Evolutionary conservation across 108 stramenopile genomes (phyloP).

Genomic region (Cyclotella choctawhatcheeana): DNA sequence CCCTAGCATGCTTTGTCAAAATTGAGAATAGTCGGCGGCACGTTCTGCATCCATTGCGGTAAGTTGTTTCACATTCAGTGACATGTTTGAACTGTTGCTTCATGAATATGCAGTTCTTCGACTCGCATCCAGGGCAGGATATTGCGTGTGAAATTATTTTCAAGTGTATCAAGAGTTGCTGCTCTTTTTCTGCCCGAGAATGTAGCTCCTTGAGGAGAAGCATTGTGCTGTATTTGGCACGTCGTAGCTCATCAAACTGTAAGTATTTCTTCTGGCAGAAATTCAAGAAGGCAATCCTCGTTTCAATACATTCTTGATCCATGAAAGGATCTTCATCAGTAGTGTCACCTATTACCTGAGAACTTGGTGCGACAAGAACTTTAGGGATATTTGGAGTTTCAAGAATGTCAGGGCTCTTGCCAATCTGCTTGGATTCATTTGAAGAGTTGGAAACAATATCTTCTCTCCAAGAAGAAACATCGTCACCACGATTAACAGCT

Average conservation of each 20-base stretch:
- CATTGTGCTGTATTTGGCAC: conserved; percentile 96
- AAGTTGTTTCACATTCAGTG: conserved; percentile 60
- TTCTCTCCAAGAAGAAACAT: conserved; percentile 66
- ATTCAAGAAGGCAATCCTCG: conserved; percentile 90
- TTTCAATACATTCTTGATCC: conserved; percentile 88
- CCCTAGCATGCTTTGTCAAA: conserved; percentile 84
- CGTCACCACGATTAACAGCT: conserved; percentile 64
- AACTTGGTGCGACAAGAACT: not conserved
- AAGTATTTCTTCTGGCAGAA: conserved; percentile 94
- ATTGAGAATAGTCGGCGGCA: conserved; percentile 86
- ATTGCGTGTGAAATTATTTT: conserved; percentile 83
- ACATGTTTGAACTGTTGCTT: conserved; percentile 79
- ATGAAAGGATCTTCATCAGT: conserved; percentile 73
- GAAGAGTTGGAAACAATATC: conserved; percentile 40
- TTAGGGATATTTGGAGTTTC: not conserved
- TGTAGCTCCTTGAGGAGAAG: conserved; percentile 94
- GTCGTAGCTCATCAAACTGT: conserved; percentile 95
- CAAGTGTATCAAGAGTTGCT: conserved; percentile 75
- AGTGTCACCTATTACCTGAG: conserved; percentile 47
- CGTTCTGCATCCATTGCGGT: conserved; percentile 76
- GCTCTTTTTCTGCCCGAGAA: conserved; percentile 76
- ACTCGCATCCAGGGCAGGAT: conserved; percentile 70
- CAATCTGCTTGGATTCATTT: conserved; percentile 48
- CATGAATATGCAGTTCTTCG: conserved; percentile 89
- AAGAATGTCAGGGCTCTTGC: conserved; percentile 43